A percentile compares a stretch with the other conserved stretches of the same genome.
Evolutionary conservation across 1,284 basidiomycete species (phyloP).

Genomic region (Mixia osmundae): DNA sequence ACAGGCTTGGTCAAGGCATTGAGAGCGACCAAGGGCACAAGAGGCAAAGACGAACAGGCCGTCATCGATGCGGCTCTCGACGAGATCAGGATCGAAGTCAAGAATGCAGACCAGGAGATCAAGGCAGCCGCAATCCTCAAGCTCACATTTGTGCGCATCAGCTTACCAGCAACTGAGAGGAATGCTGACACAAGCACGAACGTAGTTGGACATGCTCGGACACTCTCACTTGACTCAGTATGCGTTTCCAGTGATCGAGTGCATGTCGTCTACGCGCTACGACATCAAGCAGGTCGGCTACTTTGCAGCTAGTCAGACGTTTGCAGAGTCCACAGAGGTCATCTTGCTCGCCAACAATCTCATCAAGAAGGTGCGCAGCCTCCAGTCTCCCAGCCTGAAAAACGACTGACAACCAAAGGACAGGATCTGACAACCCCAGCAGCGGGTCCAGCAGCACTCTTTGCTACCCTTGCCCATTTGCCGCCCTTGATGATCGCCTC

Average conservation of each 20-base stretch:
- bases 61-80: conserved; percentile 28
- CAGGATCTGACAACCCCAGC: conserved; percentile 5
- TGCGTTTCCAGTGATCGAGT: conserved; percentile 82
- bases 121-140: conserved; percentile 90
- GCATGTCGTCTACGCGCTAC: conserved; percentile 78
- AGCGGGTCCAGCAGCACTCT: conserved; percentile 4
- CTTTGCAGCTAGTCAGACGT: conserved; percentile 77
- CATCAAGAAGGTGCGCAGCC: conserved; percentile 59
- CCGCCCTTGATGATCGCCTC: conserved; percentile 31
- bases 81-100: conserved; percentile 74
- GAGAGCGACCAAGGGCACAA: conserved; percentile 21
- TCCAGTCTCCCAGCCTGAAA: conserved; percentile 1
- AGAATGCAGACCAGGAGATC: conserved; percentile 82
- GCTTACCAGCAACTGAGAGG: neutral
- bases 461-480: conserved; percentile 4
- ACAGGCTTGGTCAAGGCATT: conserved; percentile 18
- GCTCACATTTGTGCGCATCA: conserved; percentile 64
- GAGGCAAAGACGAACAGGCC: conserved; percentile 23
- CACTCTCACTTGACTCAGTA: conserved; percentile 61
- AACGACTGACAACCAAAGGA: conserved; percentile 9
- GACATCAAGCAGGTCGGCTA: conserved; percentile 93
- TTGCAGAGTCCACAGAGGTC: conserved; percentile 82
- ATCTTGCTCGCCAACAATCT: conserved; percentile 93
- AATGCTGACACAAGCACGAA: neutral
- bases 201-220: conserved; percentile 72